A percentile compares a stretch with the other conserved stretches of the same genome.
These are phyloP conservation scores for Chaetomium globosum DNA, from an alignment of 2,329 filamentous ascomycete species.

Conservation along the genomic window DNA sequence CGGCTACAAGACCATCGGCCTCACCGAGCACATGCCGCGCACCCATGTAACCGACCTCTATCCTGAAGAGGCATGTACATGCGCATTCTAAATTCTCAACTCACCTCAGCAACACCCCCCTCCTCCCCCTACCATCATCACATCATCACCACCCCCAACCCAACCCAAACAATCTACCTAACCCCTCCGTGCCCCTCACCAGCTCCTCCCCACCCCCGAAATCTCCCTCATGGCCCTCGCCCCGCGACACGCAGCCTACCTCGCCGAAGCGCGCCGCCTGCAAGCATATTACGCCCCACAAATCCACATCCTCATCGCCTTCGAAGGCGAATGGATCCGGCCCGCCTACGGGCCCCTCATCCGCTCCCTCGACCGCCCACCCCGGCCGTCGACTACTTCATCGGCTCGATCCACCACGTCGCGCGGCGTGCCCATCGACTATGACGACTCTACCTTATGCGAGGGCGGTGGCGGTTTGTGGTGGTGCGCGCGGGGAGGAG, in stretches of 20 bases:
- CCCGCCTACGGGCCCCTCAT: constrained; percentile 61
- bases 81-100: no score
- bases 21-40: constrained; percentile 96
- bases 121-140: background rate
- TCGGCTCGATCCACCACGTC: constrained; percentile 94
- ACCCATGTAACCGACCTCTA: constrained; percentile 75
- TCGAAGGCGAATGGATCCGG: constrained; percentile 92
- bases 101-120: no score
- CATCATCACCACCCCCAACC: background rate
- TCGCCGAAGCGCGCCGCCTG: constrained; percentile 73
- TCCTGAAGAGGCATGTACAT: constrained; percentile 70
- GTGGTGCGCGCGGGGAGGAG: constrained; percentile 59
- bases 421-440: constrained; percentile 85
- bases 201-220: constrained; percentile 56
- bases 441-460: constrained; percentile 69
- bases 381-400: constrained; percentile 80
- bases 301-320: constrained; percentile 83
- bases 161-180: constrained; percentile 37
- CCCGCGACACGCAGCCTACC: constrained; percentile 69
- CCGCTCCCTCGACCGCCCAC: constrained; percentile 56
- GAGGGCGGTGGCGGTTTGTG: constrained; percentile 49
- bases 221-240: constrained; percentile 53
- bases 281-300: constrained; percentile 67
- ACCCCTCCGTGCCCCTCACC: constrained; percentile 50
- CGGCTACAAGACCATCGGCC: constrained; percentile 78